A percentile compares a stretch with the other conserved stretches of the same genome.
phyloP scores from a whole-genome alignment of 1,284 basidiomycete species.

The Trichosporon coremiiforme region DNA sequence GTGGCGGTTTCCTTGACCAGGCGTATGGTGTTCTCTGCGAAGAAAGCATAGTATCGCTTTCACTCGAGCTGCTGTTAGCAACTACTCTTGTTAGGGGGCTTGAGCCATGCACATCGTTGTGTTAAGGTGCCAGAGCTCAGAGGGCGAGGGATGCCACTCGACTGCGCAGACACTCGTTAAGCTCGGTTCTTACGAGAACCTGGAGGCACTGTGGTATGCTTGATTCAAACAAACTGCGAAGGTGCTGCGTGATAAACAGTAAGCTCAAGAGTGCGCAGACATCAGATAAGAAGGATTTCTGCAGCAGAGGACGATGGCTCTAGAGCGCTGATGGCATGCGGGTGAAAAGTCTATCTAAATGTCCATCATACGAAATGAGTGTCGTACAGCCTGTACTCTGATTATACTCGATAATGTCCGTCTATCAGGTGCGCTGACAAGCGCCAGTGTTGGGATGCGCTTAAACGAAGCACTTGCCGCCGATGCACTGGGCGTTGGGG shows the following conservation, averaged over 20 bases:
- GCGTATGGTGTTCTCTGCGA: too few species aligned
- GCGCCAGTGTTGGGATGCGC: neutral
- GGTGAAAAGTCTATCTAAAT: slow-evolving; percentile 14
- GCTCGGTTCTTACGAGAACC: neutral
- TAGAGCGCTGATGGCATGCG: slow-evolving; percentile 13
- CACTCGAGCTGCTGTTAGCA: too few species aligned
- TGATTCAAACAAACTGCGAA: neutral
- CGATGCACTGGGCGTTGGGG: slow-evolving; percentile 18
- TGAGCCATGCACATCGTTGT: too few species aligned
- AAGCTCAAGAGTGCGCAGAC: neutral
- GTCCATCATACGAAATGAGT: slow-evolving; percentile 7
- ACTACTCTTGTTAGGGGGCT: too few species aligned
- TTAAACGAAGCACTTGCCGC: slow-evolving; percentile 17
- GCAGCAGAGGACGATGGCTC: neutral
- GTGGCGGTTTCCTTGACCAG: too few species aligned
- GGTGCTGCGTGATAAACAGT: slow-evolving; percentile 8
- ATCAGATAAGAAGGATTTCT: neutral
- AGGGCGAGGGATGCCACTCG: too few species aligned
- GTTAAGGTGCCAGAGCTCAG: too few species aligned
- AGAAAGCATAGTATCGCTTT: too few species aligned
- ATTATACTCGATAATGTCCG: slow-evolving; percentile 10
- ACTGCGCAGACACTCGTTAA: neutral
- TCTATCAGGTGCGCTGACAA: neutral
- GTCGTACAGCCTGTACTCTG: slow-evolving; percentile 12
- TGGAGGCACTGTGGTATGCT: neutral